Base-by-base conservation (phyloP, 129 eudicot genomes). In the Helichrysum umbraculigerum region DNA sequence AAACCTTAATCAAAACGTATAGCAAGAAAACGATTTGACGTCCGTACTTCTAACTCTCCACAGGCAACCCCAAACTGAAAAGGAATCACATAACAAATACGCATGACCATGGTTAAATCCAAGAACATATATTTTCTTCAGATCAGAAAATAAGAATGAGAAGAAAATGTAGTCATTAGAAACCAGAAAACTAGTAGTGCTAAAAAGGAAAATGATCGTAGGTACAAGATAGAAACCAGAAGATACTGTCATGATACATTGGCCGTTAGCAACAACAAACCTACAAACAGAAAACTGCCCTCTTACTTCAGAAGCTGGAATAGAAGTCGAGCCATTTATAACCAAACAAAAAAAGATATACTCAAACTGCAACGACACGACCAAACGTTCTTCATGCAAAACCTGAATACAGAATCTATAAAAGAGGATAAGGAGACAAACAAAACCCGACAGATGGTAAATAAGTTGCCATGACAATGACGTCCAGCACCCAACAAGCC, bases 101-200 rank as follows among this genome's bases (percentile, higher is more conserved):
- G 7, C 9, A 35, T 35, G 41, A 35, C 41, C 41, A 28, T 34
- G 19, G 39, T 65, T 4, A 12, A 65, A 65, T 30, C 30, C 56
- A 68, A 2, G 12, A 3, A 1, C 14, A 30, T 47, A 30, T 47
- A 22, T 61, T 14, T 70, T 29, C 52, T 37, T 34, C 77, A 20
- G 58, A 72, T 72, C 7, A 58, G 44, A 52, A 71, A 72, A 17
- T 20, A 33, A 72, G 58, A 56, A 68, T 32, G 19, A 68, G 15
- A 68, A 42, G 42, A 68, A 39, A 29, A 9, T 4, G 52, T 7
- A 25, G 4, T 37, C 71, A 66, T 20, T 19, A 1, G 5, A 11
- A 16, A 68, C 41, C n/a, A 22, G 21, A 44, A 21, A 20, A 22
- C 39, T 2, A 29, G 28, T 12, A 51, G 17, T 22, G 7, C 17